Conservation (phyloP, 192 early-diverging fungal genomes). For the Entomortierella lignicola region DNA sequence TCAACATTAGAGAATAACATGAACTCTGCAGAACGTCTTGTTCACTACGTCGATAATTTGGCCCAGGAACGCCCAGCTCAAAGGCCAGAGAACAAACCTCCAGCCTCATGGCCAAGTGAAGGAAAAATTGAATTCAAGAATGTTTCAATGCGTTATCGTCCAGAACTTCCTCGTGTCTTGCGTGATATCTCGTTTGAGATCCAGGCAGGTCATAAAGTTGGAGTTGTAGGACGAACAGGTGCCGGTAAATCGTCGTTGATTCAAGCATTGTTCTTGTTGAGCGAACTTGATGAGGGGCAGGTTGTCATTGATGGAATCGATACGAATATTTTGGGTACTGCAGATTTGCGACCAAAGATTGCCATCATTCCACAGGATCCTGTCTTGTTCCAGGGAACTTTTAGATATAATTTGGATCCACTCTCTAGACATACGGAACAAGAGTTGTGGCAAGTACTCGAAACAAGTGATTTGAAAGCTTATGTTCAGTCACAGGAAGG, state of each 20-base stretch:
- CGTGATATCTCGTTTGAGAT: conserved; percentile 78
- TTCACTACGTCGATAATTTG: conserved; percentile 43
- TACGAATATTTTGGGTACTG: conserved; percentile 74
- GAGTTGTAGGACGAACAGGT: conserved; percentile 92
- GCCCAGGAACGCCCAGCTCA: conserved; percentile 30
- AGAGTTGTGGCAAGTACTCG: conserved; percentile 78
- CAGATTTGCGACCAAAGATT: conserved; percentile 79
- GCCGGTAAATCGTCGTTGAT: conserved; percentile 87
- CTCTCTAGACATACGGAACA: conserved; percentile 60
- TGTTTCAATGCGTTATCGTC: conserved; percentile 81
- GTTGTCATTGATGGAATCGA: conserved; percentile 81
- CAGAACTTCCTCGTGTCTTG: conserved; percentile 78
- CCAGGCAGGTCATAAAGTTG: conserved; percentile 80
- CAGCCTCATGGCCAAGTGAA: conserved; percentile 70
- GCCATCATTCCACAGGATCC: conserved; percentile 91
- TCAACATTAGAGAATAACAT: conserved; percentile 67
- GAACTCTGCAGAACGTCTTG: conserved; percentile 50
- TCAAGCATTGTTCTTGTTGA: conserved; percentile 81
- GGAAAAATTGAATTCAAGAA: conserved; percentile 79
- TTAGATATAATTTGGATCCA: conserved; percentile 69
- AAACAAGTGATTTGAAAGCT: conserved; percentile 73
- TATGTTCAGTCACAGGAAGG: conserved; percentile 73
- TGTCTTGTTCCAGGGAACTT: conserved; percentile 64
- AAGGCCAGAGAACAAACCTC: conserved; percentile 26
- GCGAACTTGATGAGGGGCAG: conserved; percentile 72